Evolutionary conservation across 345 rosid genomes (phyloP).

Genomic region (Salix brachista): DNA sequence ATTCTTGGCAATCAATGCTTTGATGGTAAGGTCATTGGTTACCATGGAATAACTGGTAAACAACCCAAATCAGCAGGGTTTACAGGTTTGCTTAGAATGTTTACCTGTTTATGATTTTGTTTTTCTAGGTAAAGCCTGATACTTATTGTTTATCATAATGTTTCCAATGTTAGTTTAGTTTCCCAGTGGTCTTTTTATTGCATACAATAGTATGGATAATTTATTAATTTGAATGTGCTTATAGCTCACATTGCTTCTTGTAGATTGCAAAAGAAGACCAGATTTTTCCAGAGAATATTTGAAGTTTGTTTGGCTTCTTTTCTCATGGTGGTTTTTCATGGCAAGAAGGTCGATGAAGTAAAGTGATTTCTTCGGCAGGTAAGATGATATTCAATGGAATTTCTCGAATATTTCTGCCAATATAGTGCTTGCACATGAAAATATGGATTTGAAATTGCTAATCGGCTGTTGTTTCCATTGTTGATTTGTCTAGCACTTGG

Average conservation of each 20-base stretch:
- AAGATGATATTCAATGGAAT: neutral
- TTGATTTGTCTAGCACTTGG: too few species aligned
- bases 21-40: neutral
- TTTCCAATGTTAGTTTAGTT: neutral
- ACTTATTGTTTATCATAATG: too few species aligned
- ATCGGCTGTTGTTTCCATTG: too few species aligned
- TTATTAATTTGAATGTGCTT: neutral
- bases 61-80: neutral
- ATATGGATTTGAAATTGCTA: too few species aligned
- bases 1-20: neutral
- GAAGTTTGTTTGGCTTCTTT: neutral
- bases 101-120: neutral
- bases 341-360: neutral
- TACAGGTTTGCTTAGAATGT: slow-evolving; percentile 6
- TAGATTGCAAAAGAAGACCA: slow-evolving; percentile 4
- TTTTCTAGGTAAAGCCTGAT: neutral
- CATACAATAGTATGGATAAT: neutral
- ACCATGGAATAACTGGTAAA: neutral
- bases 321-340: neutral
- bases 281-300: neutral
- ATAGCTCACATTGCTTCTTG: slow-evolving; percentile 6
- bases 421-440: too few species aligned
- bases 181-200: neutral
- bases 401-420: too few species aligned
- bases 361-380: neutral